Percentiles rank a stretch among this genome's conserved stretches.
Conservation (phyloP, 2,329 filamentous ascomycete genomes). For the Beauveria sp. region DNA sequence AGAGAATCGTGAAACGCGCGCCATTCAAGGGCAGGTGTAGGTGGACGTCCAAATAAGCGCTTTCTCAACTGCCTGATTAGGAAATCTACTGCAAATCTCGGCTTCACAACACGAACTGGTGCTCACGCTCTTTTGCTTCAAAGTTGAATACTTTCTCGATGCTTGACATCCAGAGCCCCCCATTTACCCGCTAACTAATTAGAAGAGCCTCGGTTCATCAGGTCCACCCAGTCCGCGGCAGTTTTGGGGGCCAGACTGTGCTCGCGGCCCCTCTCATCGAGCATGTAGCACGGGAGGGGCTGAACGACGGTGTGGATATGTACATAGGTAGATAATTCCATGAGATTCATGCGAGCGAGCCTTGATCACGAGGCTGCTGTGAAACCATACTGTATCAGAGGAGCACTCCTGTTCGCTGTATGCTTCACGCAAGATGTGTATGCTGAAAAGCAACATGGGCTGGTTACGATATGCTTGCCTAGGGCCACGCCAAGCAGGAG, state of each 20-base stretch:
- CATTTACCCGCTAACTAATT: neutral
- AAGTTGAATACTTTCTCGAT: neutral
- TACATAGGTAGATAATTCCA: too few relatives aligned
- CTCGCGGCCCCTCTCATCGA: neutral
- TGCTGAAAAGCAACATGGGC: too few relatives aligned
- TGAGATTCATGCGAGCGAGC: too few relatives aligned
- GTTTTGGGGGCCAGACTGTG: neutral
- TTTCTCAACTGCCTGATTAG: neutral
- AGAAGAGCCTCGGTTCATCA: neutral
- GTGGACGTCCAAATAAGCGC: too few relatives aligned
- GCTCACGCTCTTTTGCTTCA: neutral
- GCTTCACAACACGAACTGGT: neutral
- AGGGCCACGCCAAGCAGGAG: too few relatives aligned
- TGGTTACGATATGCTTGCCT: too few relatives aligned
- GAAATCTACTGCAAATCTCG: neutral
- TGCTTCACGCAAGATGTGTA: too few relatives aligned
- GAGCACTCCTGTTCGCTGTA: too few relatives aligned
- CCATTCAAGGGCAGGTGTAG: too few relatives aligned
- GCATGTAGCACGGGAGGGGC: neutral
- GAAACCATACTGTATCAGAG: too few relatives aligned
- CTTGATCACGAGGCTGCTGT: too few relatives aligned
- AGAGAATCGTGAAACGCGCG: neutral
- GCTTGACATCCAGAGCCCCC: neutral
- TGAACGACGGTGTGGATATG: neutral
- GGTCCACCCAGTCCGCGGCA: neutral